A percentile compares a stretch with the other conserved stretches of the same genome.
These are phyloP conservation scores for Suhomyces canberraensis DNA, from an alignment of 805 yeast species.

Conservation along the genomic window DNA sequence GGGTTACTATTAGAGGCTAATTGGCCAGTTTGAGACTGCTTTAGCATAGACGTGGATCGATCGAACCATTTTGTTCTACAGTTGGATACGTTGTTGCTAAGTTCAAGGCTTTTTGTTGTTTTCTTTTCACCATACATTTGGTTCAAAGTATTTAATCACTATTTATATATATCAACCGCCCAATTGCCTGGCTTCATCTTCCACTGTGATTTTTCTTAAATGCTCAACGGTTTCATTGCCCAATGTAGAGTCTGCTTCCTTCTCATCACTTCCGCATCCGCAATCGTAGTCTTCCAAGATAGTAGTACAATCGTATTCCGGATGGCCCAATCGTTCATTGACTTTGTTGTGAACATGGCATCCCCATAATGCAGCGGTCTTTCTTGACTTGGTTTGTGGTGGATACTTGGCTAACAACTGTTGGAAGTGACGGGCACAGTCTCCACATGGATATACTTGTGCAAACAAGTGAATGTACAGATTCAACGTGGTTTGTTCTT, in stretches of 20 bases:
- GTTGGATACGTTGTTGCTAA: too few relatives aligned
- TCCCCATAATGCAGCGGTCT: conserved; percentile 92
- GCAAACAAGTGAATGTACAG: conserved; percentile 73
- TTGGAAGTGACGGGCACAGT: conserved; percentile 90
- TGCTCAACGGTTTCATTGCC: conserved; percentile 36
- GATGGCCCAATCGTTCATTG: conserved; percentile 66
- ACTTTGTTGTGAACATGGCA: conserved; percentile 89
- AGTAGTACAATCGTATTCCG: conserved; percentile 76
- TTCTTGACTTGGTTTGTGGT: conserved; percentile 75
- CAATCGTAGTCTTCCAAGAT: conserved; percentile 92
- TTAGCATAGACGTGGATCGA: too few relatives aligned
- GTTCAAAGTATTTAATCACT: too few relatives aligned
- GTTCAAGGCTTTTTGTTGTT: too few relatives aligned
- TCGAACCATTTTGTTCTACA: too few relatives aligned
- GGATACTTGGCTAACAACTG: conserved; percentile 68
- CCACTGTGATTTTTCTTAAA: conserved; percentile 44
- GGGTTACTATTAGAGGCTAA: too few relatives aligned
- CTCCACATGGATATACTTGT: conserved; percentile 95
- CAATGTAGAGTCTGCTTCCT: conserved; percentile 42
- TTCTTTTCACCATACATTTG: too few relatives aligned
- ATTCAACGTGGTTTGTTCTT: conserved; percentile 60
- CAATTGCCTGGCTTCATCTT: conserved; percentile 36
- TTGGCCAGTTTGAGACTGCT: too few relatives aligned
- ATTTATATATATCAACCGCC: too few relatives aligned
- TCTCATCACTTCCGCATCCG: conserved; percentile 85